A percentile compares a stretch with the other conserved stretches of the same genome.
phyloP scores from a whole-genome alignment of 228 moss, liverwort and hornwort genomes.

The Sphagnum fallax region DNA sequence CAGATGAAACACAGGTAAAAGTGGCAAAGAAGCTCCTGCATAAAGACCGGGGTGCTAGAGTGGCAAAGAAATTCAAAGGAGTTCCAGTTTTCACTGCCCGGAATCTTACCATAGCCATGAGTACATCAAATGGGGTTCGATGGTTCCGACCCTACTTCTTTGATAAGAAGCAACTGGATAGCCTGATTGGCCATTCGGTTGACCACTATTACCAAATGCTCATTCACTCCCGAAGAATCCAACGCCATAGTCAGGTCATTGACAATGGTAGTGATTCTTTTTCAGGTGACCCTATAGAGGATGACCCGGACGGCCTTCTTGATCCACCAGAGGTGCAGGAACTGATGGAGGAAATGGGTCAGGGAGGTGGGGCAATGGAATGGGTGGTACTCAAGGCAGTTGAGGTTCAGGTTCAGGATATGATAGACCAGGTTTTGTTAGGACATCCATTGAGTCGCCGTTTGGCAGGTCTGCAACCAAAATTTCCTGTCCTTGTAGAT shows the following conservation, averaged over 20 bases:
- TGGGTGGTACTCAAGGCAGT: conserved; percentile 72
- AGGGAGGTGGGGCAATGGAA: conserved; percentile 75
- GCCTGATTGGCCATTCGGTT: conserved; percentile 85
- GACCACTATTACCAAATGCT: conserved; percentile 96
- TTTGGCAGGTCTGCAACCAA: conserved; percentile 82
- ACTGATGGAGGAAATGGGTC: conserved; percentile 93
- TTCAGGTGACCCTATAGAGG: conserved; percentile 61
- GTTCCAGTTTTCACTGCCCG: conserved; percentile 95
- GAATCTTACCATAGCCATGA: conserved; percentile 95
- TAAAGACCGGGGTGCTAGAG: conserved; percentile 64
- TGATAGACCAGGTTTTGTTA: conserved; percentile 73
- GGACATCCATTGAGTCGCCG: conserved; percentile 84
- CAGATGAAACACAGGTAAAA: conserved; percentile 70
- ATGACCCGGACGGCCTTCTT: conserved; percentile 72
- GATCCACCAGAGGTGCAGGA: conserved; percentile 97
- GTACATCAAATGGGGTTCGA: conserved; percentile 71
- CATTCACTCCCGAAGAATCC: conserved; percentile 69
- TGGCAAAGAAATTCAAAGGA: conserved; percentile 80
- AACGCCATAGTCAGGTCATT: conserved; percentile 80
- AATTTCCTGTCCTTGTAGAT: conserved; percentile 90
- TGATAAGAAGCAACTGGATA: conserved; percentile 89
- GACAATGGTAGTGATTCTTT: conserved; percentile 55
- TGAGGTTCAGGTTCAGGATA: conserved; percentile 78
- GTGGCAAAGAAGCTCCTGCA: conserved; percentile 68
- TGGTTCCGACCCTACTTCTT: conserved; percentile 99